Percentiles rank a stretch among this genome's conserved stretches.
Evolutionary conservation across 2,329 filamentous ascomycete genomes (phyloP).

Genomic region (Aspergillus vadensis): DNA sequence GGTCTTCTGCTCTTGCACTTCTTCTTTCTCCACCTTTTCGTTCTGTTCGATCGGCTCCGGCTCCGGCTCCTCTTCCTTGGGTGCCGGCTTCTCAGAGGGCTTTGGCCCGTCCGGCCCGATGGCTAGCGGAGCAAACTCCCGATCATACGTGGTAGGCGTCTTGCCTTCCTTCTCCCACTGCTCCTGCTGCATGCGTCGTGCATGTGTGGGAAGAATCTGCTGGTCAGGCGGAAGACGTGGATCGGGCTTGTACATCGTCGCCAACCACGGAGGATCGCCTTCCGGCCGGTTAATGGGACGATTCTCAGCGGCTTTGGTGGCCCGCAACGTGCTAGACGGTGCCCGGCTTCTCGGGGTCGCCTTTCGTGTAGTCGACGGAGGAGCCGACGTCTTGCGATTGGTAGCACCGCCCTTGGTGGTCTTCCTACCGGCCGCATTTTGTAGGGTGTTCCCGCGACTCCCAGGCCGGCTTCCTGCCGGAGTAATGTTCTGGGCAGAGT

Average conservation of each 20-base stretch:
- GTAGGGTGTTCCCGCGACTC: conserved; percentile 33
- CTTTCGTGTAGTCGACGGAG: conserved; percentile 42
- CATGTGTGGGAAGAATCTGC: conserved; percentile 92
- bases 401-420: conserved; percentile 31
- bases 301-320: conserved; percentile 61
- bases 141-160: conserved; percentile 81
- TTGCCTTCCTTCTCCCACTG: conserved; percentile 93
- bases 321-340: conserved; percentile 49
- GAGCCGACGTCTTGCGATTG: conserved; percentile 42
- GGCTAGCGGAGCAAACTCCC: conserved; percentile 78
- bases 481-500: conserved; percentile 29
- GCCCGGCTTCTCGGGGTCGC: conserved; percentile 40
- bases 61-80: conserved; percentile 16
- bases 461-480: conserved; percentile 33
- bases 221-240: conserved; percentile 91
- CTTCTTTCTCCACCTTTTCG: conserved; percentile 11
- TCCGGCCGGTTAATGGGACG: conserved; percentile 71
- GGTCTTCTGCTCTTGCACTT: conserved; percentile 11
- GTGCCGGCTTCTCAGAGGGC: conserved; percentile 20
- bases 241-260: conserved; percentile 93
- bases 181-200: conserved; percentile 86
- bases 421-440: conserved; percentile 36
- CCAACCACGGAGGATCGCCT: conserved; percentile 93
- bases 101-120: conserved; percentile 41
- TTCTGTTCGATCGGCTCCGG: neutral